Base-by-base conservation (phyloP, 1,284 basidiomycete genomes). In the Irpex rosettiformis region DNA sequence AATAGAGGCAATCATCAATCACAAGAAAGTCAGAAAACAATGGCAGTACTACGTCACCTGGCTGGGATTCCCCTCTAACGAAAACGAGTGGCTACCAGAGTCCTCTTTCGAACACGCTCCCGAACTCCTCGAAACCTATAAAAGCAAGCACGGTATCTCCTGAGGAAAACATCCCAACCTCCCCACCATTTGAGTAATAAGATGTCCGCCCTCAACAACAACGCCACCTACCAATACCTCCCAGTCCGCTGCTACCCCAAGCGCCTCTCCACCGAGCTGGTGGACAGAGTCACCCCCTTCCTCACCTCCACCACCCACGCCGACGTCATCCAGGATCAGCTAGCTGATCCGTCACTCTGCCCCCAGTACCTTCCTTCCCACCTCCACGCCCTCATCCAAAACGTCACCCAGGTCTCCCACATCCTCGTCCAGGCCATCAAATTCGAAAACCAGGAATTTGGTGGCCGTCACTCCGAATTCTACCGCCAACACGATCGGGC, bases 1-100 rank as follows among this genome's bases (percentile, higher is more conserved):
- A 25, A 33, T 59, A 2, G 43, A 59, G 40, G 40, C 43, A 16
- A 59, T 59, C 16, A 11, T 59, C 2, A 45, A 27, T 13, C 47
- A 55, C 43, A 18, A 37, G 33, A 37, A 37, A 16, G 6, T 6
- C 7, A 37, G 33, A 37, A 22, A 8, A 40, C 21, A 21, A 42
- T 55, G n/a, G 6, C n/a, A 42, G 33, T 18, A 42, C 16, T 37
- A 7, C 6, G 33, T 37, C 6, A 37, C 33, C 7, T 37, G 33
- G 33, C 16, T 37, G 10, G 53, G 40, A 6, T 37, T 37, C 33
- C 51, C 51, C 8, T 28, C 51, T 7, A 30, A 25, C 3, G 51
- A 52, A n/a, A 52, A 52, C n/a, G 27, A 25, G 30, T 52, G 51
- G 27, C 18, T 29, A 52, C 51, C 51, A 8, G 27, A 52, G 8